Conservation (phyloP, 441 rosid species). For the Melastoma candidum region DNA sequence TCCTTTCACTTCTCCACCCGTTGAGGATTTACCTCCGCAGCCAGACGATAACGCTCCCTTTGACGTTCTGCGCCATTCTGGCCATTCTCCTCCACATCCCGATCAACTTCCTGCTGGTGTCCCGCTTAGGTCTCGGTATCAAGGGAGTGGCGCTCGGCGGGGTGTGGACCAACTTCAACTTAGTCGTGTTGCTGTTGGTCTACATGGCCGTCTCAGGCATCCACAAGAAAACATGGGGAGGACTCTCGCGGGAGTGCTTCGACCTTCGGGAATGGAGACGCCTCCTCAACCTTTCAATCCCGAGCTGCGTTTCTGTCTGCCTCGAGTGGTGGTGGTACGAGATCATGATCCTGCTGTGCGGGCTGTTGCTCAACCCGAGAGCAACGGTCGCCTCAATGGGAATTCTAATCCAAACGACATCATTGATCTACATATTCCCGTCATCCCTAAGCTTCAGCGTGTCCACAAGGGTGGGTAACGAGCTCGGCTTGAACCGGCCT, state of each 20-base stretch:
- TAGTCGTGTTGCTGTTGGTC: constrained; percentile 1
- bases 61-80: constrained; percentile 10
- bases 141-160: constrained; percentile 11
- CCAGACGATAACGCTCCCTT: constrained; percentile 10
- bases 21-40: constrained; percentile 15
- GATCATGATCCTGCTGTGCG: constrained; percentile 16
- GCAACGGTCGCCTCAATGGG: constrained; percentile 18
- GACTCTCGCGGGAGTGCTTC: constrained; percentile 3
- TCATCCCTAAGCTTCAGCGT: constrained; percentile 12
- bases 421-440: constrained; percentile 15
- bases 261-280: constrained; percentile 4
- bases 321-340: constrained; percentile 22
- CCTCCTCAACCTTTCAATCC: constrained; percentile 10
- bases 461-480: constrained; percentile 15
- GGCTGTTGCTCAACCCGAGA: constrained; percentile 10
- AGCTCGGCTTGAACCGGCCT: constrained; percentile 7
- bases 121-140: constrained; percentile 7
- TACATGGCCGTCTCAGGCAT: constrained; percentile 9
- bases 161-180: constrained; percentile 17
- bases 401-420: constrained; percentile 14
- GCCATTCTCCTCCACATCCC: constrained; percentile 12
- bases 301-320: constrained; percentile 16
- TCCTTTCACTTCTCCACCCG: constrained; percentile 13
- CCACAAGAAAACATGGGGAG: constrained; percentile 9
- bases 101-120: constrained; percentile 12